Evolutionary conservation across 148 eudicot species (phyloP).

Genomic region (Vaccinium macrocarpon): DNA sequence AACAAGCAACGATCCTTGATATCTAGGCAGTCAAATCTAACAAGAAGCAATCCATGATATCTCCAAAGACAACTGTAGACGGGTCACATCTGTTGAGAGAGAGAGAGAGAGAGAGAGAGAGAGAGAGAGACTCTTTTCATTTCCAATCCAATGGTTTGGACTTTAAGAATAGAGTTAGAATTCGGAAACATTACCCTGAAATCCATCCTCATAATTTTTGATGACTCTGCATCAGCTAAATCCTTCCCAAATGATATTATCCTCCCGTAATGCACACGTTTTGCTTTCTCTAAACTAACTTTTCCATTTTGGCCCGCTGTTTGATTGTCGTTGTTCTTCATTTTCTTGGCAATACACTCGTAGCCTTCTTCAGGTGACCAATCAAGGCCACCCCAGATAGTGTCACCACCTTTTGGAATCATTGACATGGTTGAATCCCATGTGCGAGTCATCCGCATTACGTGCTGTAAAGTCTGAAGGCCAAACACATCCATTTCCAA

Average conservation of each 20-base stretch:
- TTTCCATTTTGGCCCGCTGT: constrained; percentile 29
- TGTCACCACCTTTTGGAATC: constrained; percentile 90
- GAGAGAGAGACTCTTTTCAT: not conserved
- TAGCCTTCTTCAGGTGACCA: constrained; percentile 93
- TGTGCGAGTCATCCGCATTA: constrained; percentile 93
- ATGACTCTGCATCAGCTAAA: constrained; percentile 52
- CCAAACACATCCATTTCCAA: constrained; percentile 69
- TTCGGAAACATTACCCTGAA: constrained; percentile 62
- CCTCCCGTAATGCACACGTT: constrained; percentile 61
- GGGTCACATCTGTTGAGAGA: too few relatives aligned
- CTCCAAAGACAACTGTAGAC: not conserved
- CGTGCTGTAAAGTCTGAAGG: constrained; percentile 77
- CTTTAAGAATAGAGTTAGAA: not conserved
- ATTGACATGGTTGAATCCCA: constrained; percentile 99
- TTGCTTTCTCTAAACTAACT: constrained; percentile 20
- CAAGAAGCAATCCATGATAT: not conserved
- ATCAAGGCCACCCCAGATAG: constrained; percentile 92
- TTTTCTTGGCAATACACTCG: constrained; percentile 40
- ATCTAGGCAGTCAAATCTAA: not conserved
- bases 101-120: not conserved
- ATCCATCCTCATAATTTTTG: constrained; percentile 62
- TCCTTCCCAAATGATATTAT: constrained; percentile 87
- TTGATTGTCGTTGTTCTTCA: constrained; percentile 30
- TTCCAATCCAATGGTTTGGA: not conserved
- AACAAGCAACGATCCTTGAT: not conserved